Evolutionary conservation across 768 basidiomycete genomes (phyloP), one percentile per base, ranked within the genome.

Genomic region (Sistotremastrum suecicum): DNA sequence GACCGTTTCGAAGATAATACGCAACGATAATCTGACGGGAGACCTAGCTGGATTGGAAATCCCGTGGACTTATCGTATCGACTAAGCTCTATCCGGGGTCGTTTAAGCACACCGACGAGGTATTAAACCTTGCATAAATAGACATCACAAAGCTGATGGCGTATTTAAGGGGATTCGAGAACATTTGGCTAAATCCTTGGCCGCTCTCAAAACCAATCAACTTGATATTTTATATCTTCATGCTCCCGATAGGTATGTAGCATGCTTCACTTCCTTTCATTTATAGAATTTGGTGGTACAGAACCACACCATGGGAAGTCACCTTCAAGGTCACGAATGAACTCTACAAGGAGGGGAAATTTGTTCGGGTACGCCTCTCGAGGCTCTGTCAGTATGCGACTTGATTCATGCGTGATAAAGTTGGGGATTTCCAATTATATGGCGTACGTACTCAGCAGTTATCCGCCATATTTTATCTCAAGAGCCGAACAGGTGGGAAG

Each of bases 181-280:
- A 31, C 51, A 53, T 11, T 46, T 62, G 30, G 49, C 63, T 29
- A 45, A 50, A 32, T 61, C 59, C 43, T 52, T 66, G 41, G 53
- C 51, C 30, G 56, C 60, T 37, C 48, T 69, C 43, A 53, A 58
- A 5, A 53, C 64, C 8, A 59, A 65, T 34, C 56, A 46, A 32
- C 46, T 65, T 29, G 63, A 67, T 29, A 58, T 68, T 39, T 66
- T 59, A 50, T 69, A 69, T 54, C 56, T 70, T 1, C 68, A 68
- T 50, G 58, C 57, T 10, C 54, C 54, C 36, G 57, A 56, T 38
- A 38, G 48, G 10, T 20, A 43, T 9, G 20, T 20, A 20, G 20
- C 20, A 20, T 20, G 20, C 20, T 20, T 20, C 20, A 20, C 20
- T 20, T 20, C 20, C 20, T 20, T 20, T 20, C 20, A 20, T 20